A percentile compares a stretch with the other conserved stretches of the same genome.
Conservation (phyloP, 176 grass and related monocot genomes). For the Juncus inflexus region DNA sequence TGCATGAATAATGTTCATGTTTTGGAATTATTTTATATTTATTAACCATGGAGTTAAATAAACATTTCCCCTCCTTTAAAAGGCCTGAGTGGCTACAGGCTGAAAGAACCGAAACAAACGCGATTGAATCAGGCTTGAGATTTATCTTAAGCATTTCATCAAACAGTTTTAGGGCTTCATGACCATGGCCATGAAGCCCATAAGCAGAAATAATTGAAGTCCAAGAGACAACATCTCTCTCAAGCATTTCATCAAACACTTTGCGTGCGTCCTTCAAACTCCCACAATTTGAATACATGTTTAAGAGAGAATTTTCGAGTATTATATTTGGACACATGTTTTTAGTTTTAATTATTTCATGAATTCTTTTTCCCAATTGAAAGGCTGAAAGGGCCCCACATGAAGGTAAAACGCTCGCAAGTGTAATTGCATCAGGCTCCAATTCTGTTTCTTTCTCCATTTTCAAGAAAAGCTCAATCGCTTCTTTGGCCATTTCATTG, state of each 20-base stretch:
- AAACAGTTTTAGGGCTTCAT: slow-evolving; percentile 49
- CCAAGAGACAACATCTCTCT: slow-evolving; percentile 59
- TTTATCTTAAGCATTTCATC: slow-evolving; percentile 53
- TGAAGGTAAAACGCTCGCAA: slow-evolving; percentile 58
- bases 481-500: slow-evolving; percentile 50
- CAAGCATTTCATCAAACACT: slow-evolving; percentile 56
- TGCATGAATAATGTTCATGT: slow-evolving; percentile 68
- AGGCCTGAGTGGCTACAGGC: slow-evolving; percentile 68
- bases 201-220: slow-evolving; percentile 77
- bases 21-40: slow-evolving; percentile 44
- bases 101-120: slow-evolving; percentile 62
- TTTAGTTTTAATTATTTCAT: slow-evolving; percentile 47
- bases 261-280: slow-evolving; percentile 58
- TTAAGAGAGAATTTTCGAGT: slow-evolving; percentile 70
- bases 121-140: slow-evolving; percentile 54
- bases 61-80: slow-evolving; percentile 45
- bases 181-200: slow-evolving; percentile 54
- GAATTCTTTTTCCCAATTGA: slow-evolving; percentile 49
- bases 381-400: slow-evolving; percentile 64
- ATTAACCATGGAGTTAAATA: slow-evolving; percentile 60
- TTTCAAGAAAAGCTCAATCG: slow-evolving; percentile 47
- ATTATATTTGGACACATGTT: slow-evolving; percentile 59
- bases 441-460: slow-evolving; percentile 49
- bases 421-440: slow-evolving; percentile 50
- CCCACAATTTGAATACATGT: slow-evolving; percentile 76